Evolutionary conservation across 1,284 basidiomycete genomes (phyloP).

Genomic region (Ceraceosorus bombacis): DNA sequence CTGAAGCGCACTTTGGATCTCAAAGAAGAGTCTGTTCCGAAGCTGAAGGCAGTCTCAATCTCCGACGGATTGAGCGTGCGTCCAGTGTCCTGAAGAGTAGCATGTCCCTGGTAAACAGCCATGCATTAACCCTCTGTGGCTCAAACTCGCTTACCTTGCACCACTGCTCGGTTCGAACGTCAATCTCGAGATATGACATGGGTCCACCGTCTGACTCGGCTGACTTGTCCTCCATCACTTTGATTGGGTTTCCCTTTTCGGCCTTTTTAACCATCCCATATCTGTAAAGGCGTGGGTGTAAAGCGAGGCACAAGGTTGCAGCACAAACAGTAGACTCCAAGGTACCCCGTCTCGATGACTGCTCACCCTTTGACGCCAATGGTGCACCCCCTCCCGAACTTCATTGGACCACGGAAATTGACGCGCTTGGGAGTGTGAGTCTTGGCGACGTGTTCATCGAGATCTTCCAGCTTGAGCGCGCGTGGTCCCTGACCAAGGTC

Average conservation of each 20-base stretch:
- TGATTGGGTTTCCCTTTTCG: slow-evolving; percentile 33
- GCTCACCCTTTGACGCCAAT: slow-evolving; percentile 85
- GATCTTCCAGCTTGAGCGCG: slow-evolving; percentile 22
- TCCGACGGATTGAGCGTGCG: slow-evolving; percentile 46
- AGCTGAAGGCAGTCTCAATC: slow-evolving; percentile 47
- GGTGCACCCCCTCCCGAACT: slow-evolving; percentile 55
- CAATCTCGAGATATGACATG: slow-evolving; percentile 64
- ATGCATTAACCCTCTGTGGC: slow-evolving; percentile 16
- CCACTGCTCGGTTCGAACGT: slow-evolving; percentile 69
- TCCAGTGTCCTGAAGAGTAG: slow-evolving; percentile 44
- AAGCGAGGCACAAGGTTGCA: not conserved
- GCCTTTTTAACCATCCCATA: slow-evolving; percentile 40
- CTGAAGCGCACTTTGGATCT: slow-evolving; percentile 68
- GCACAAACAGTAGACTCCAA: too few relatives aligned
- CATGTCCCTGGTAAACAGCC: not conserved
- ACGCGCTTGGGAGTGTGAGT: slow-evolving; percentile 77
- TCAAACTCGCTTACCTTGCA: slow-evolving; percentile 73
- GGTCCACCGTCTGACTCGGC: slow-evolving; percentile 20
- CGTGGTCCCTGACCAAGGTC: not conserved
- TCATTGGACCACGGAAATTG: slow-evolving; percentile 71
- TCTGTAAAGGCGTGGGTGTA: not conserved
- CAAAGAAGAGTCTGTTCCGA: slow-evolving; percentile 31
- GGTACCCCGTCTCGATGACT: not conserved
- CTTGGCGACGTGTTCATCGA: slow-evolving; percentile 42
- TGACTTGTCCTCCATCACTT: slow-evolving; percentile 32